Evolutionary conservation across 2,329 filamentous ascomycete species (phyloP).

Genomic region (Botrytis byssoidea): DNA sequence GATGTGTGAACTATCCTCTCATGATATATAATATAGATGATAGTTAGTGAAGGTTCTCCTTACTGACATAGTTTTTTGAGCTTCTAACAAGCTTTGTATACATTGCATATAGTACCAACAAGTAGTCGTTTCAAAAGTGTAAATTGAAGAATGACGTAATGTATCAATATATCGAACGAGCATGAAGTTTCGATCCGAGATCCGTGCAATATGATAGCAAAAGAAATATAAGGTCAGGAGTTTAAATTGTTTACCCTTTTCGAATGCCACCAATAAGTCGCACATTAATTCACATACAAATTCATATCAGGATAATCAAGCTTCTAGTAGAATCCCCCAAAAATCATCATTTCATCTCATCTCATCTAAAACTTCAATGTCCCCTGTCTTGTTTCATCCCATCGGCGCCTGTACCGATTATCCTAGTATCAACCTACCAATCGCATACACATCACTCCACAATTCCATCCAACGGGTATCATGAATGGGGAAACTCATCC

Average conservation of each 20-base stretch:
- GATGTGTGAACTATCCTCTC: not conserved
- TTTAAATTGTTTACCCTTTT: not conserved
- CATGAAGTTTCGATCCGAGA: not conserved
- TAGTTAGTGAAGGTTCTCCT: not conserved
- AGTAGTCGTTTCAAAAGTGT: not conserved
- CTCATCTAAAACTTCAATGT: not conserved
- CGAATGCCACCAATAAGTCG: not conserved
- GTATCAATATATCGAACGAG: not conserved
- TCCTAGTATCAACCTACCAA: not conserved
- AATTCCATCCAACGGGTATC: not conserved
- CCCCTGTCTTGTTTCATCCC: constrained; percentile 10
- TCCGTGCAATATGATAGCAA: not conserved
- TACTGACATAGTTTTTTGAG: not conserved
- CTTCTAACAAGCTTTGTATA: not conserved
- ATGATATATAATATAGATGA: not conserved
- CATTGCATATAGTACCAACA: not conserved
- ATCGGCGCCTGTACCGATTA: constrained; percentile 9
- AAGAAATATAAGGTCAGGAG: not conserved
- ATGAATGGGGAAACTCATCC: not conserved
- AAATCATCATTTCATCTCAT: not conserved
- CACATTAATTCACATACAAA: not conserved
- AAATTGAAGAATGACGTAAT: not conserved
- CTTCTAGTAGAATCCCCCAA: not conserved
- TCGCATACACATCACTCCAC: not conserved
- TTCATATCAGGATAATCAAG: not conserved